Evolutionary conservation across 306 rosid species (phyloP).

Genomic region (Vicia faba): DNA sequence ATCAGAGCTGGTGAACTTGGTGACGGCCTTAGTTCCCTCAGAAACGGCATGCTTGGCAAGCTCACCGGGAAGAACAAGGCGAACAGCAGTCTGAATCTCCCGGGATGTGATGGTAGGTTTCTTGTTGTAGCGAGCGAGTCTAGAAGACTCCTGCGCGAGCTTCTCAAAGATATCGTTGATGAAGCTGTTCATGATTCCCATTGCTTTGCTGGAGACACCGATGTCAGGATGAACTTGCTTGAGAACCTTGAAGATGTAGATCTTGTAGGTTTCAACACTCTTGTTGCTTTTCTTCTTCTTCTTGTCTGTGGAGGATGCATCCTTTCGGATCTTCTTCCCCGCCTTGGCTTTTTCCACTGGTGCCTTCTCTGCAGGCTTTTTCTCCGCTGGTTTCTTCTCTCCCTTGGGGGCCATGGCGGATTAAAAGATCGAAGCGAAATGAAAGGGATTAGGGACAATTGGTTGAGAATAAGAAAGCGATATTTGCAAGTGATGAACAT

Average conservation of each 20-base stretch:
- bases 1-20: slow-evolving; percentile 49
- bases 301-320: slow-evolving; percentile 7
- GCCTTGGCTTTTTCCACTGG: slow-evolving; percentile 45
- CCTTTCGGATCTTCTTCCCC: slow-evolving; percentile 49
- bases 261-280: slow-evolving; percentile 48
- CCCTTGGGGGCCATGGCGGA: slow-evolving; percentile 46
- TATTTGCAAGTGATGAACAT: background rate
- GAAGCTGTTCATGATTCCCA: slow-evolving; percentile 59
- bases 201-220: slow-evolving; percentile 54
- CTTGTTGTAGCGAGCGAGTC: slow-evolving; percentile 47
- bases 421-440: too few species aligned
- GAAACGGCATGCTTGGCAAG: slow-evolving; percentile 55
- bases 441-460: too few species aligned
- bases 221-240: slow-evolving; percentile 62
- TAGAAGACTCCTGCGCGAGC: slow-evolving; percentile 45
- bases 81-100: slow-evolving; percentile 53
- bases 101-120: slow-evolving; percentile 51
- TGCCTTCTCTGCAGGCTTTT: slow-evolving; percentile 44
- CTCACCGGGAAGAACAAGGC: slow-evolving; percentile 51
- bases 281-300: slow-evolving; percentile 44
- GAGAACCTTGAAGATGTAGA: slow-evolving; percentile 51
- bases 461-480: background rate
- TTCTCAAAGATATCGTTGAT: slow-evolving; percentile 54
- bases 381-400: slow-evolving; percentile 55
- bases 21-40: slow-evolving; percentile 54